Percentiles rank a stretch among this genome's conserved stretches.
phyloP scores from a whole-genome alignment of 305 asterid species.

The Solanum hybrid region DNA sequence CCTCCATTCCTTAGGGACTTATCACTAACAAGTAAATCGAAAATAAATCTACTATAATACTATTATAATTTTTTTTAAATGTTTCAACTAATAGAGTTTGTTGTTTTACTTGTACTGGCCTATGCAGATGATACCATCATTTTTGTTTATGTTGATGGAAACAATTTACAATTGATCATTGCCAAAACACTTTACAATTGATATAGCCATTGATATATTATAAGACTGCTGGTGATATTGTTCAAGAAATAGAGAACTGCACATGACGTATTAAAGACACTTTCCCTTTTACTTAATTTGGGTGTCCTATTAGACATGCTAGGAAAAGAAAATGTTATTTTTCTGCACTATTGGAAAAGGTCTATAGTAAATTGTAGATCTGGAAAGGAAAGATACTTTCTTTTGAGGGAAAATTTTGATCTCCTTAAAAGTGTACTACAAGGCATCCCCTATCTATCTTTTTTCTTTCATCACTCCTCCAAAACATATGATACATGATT shows the following conservation, averaged over 20 bases:
- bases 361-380: background rate
- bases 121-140: background rate
- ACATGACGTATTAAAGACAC: background rate
- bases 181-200: no score
- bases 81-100: background rate
- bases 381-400: background rate
- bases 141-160: background rate
- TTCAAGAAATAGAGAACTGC: background rate
- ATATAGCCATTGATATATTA: no score
- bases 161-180: background rate
- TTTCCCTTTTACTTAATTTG: background rate
- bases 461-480: background rate
- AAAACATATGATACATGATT: background rate
- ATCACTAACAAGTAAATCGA: background rate
- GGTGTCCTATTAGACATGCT: background rate
- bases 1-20: background rate
- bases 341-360: background rate
- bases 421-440: background rate
- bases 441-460: background rate
- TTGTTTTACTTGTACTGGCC: background rate
- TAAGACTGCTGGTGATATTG: background rate
- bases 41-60: background rate
- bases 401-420: background rate
- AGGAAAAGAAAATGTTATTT: background rate
- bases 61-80: no score